Percentiles rank a stretch among this genome's conserved stretches.
Conservation (phyloP, 345 rosid genomes). For the Geranium rotundifolium region DNA sequence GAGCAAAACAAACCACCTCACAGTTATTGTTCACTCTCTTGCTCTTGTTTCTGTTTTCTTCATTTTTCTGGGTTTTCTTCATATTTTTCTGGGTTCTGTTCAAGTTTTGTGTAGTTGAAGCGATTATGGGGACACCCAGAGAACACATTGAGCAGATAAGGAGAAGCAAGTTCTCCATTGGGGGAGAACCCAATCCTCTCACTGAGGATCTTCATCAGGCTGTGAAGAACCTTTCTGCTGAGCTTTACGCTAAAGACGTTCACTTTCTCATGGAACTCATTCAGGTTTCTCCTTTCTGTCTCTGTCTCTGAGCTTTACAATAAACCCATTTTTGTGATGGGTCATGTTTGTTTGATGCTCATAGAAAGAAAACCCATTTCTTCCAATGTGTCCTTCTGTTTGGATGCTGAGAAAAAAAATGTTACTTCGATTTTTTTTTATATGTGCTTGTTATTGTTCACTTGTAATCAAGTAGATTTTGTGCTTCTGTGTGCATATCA, state of each 20-base stretch:
- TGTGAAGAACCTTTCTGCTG: slow-evolving; percentile 49
- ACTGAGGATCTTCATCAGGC: slow-evolving; percentile 54
- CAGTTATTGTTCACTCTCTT: neutral
- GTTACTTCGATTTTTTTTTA: too few species aligned
- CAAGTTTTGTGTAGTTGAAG: too few species aligned
- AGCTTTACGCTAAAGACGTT: slow-evolving; percentile 56
- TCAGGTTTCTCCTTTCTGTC: slow-evolving; percentile 22
- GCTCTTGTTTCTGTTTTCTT: too few species aligned
- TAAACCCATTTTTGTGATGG: neutral
- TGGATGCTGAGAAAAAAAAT: neutral
- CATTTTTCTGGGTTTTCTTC: too few species aligned
- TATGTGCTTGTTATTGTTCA: too few species aligned
- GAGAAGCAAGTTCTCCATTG: slow-evolving; percentile 40
- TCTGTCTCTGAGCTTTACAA: too few species aligned
- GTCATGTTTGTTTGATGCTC: neutral
- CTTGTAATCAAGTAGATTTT: too few species aligned
- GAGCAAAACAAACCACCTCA: too few species aligned
- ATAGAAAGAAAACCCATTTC: neutral
- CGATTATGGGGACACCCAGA: slow-evolving; percentile 4
- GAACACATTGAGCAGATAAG: slow-evolving; percentile 47
- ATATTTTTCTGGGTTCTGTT: neutral
- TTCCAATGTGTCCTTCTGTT: neutral
- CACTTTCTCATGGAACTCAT: slow-evolving; percentile 68
- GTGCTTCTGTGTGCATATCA: too few species aligned
- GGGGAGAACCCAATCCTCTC: slow-evolving; percentile 36